phyloP scores from a whole-genome alignment of 257 asterid genomes.

The Ballota nigra region DNA sequence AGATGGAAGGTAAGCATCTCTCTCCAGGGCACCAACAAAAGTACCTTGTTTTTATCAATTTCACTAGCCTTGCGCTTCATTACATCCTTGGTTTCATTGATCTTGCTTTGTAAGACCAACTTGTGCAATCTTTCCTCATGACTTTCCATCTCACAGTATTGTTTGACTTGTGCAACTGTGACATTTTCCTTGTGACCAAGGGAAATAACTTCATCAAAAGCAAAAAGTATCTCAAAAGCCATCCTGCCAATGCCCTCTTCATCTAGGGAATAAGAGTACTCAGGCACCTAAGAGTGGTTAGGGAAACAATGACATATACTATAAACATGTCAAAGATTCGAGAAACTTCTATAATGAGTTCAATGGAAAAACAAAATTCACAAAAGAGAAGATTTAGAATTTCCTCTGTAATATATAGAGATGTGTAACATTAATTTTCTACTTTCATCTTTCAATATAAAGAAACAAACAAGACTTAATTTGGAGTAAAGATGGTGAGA shows the following conservation, averaged over 20 bases:
- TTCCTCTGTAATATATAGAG: not conserved
- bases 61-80: constrained; percentile 95
- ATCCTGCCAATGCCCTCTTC: constrained; percentile 86
- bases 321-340: not conserved
- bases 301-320: constrained; percentile 30
- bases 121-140: constrained; percentile 91
- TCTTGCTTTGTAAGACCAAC: constrained; percentile 81
- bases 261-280: constrained; percentile 79
- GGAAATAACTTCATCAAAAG: constrained; percentile 90
- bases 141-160: constrained; percentile 97
- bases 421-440: not conserved
- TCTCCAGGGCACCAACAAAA: not conserved
- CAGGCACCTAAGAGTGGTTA: constrained; percentile 78
- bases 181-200: constrained; percentile 94
- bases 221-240: constrained; percentile 86
- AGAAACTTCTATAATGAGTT: not conserved
- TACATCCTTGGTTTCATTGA: constrained; percentile 79
- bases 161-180: constrained; percentile 93
- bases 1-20: constrained; percentile 14
- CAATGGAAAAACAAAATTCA: not conserved
- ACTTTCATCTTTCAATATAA: constrained; percentile 5
- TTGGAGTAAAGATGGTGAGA: constrained; percentile 14
- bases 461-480: constrained; percentile 18
- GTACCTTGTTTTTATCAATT: constrained; percentile 94
- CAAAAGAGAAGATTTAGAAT: not conserved